Conservation (phyloP, 495 filamentous ascomycete genomes). For the Penicillium cosmopolitanum region DNA sequence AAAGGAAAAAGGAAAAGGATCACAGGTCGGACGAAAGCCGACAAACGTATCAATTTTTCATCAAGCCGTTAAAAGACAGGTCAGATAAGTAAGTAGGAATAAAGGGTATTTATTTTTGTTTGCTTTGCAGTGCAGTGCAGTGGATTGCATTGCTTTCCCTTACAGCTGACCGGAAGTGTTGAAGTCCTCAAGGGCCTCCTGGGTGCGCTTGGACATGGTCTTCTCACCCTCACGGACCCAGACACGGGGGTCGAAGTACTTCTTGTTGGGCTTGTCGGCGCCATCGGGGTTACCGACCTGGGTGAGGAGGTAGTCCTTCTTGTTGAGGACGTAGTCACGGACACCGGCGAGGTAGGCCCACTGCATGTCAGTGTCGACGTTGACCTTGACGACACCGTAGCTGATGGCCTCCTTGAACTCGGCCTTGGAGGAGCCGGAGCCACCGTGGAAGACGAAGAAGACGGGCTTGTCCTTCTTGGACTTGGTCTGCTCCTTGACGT, state of each 20-base stretch:
- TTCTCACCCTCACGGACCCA: slow-evolving; percentile 94
- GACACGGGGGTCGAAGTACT: slow-evolving; percentile 83
- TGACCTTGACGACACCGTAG: slow-evolving; percentile 97
- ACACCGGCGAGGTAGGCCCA: slow-evolving; percentile 84
- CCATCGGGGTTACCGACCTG: slow-evolving; percentile 96
- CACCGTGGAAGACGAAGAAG: slow-evolving; percentile 99
- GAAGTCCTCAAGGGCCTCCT: slow-evolving; percentile 86
- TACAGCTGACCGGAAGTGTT: slow-evolving; percentile 86
- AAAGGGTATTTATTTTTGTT: not conserved
- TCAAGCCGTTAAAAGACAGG: slow-evolving; percentile 6
- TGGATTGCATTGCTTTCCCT: slow-evolving; percentile 28
- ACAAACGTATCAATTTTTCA: slow-evolving; percentile 7
- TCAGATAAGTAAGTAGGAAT: not conserved
- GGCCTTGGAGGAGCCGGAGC: slow-evolving; percentile 84
- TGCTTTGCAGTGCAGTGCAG: no score
- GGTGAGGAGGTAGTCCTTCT: slow-evolving; percentile 89
- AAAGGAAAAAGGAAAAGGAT: slow-evolving; percentile 6
- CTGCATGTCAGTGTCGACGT: slow-evolving; percentile 76
- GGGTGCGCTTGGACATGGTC: slow-evolving; percentile 84
- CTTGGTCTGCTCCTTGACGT: slow-evolving; percentile 74
- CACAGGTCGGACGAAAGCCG: slow-evolving; percentile 5
- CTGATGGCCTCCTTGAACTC: slow-evolving; percentile 87
- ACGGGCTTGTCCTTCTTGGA: slow-evolving; percentile 82
- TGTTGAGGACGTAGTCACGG: slow-evolving; percentile 89
- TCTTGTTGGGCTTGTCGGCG: slow-evolving; percentile 98